phyloP scores from a whole-genome alignment of 495 filamentous ascomycete genomes.

The Hypomontagnella monticulosa region DNA sequence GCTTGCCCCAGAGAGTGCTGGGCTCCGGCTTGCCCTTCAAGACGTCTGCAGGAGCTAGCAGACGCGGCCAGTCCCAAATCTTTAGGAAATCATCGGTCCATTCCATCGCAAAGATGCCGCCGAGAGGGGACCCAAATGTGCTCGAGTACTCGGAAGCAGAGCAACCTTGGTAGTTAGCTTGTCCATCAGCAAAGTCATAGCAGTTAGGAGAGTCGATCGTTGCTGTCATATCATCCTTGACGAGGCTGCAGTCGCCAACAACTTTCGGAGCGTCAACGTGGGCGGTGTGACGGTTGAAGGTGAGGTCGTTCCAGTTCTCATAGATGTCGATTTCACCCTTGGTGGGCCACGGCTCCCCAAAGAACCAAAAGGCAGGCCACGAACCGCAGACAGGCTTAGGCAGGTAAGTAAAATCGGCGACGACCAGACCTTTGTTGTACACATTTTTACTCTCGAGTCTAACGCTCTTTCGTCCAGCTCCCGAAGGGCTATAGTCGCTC shows the following conservation, averaged over 20 bases:
- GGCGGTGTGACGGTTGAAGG: conserved; percentile 72
- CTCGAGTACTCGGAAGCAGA: conserved; percentile 58
- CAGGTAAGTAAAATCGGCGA: conserved; percentile 77
- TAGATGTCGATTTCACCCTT: conserved; percentile 91
- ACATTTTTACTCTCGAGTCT: conserved; percentile 71
- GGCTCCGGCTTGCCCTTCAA: conserved; percentile 70
- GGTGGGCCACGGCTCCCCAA: conserved; percentile 77
- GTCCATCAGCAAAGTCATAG: conserved; percentile 51
- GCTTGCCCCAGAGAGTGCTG: conserved; percentile 67
- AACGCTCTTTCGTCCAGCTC: conserved; percentile 68
- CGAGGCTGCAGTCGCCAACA: conserved; percentile 67
- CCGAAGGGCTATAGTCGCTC: conserved; percentile 24
- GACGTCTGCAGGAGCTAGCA: conserved; percentile 53
- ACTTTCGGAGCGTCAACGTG: conserved; percentile 71
- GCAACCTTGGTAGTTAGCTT: conserved; percentile 50
- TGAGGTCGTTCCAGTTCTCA: conserved; percentile 77
- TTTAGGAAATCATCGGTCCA: conserved; percentile 72
- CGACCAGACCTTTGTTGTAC: conserved; percentile 74
- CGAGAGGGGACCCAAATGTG: conserved; percentile 68
- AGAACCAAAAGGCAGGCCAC: conserved; percentile 73
- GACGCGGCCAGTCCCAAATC: conserved; percentile 77
- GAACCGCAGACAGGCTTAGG: conserved; percentile 70
- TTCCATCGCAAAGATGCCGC: conserved; percentile 79
- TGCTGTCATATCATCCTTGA: conserved; percentile 57
- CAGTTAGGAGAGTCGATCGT: conserved; percentile 63